Evolutionary conservation across 495 filamentous ascomycete genomes (phyloP), one percentile per base, ranked within the genome.

Genomic region (Penicillium lagena): DNA sequence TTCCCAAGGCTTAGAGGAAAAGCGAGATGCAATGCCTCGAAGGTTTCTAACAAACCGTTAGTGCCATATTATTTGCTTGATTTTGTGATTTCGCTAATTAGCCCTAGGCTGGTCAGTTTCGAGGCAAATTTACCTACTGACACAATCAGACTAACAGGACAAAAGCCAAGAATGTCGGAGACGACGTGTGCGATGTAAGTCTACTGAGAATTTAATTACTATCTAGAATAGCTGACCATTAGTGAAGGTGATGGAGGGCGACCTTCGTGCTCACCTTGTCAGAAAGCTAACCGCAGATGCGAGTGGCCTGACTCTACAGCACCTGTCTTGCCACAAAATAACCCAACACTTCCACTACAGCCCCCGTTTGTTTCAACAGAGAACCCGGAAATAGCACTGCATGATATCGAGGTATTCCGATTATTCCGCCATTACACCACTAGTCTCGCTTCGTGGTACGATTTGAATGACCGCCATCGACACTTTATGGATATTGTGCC

Each of bases 371-470:
- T 42, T 10, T 54, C 52, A 12, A 51, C 50, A 9, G 28, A 52
- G 4, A 8, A 43, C 13, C 64, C 60, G 13, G 41, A 47, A 27
- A 14, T 37, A 17, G 54, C 59, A 12, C 33, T 67, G 1, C 29
- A 58, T 22, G 32, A 62, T 30, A 31, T 39, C 8, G 35, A 50
- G 7, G 45, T 63, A 30, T 54, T 60, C 10, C 17, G 14, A 12
- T 40, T 62, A 30, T 67, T 65, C 32, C 56, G 52, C 9, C 46
- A 59, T 37, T 71, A 68, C 45, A 59, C 64, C 9, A 37, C 31
- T 8, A 30, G 42, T 36, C 45, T 67, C 9, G 62, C 64, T 7
- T 47, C 56, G 1, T 71, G 67, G 62, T 71, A 64, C 47, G 64
- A 67, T 47, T 57, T 67, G 1, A 62, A 61, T 37, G 63, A 66